These are phyloP conservation scores for Rhipidocladum racemiflorum DNA, from an alignment of 176 grass and related monocot genomes.

Conservation along the genomic window DNA sequence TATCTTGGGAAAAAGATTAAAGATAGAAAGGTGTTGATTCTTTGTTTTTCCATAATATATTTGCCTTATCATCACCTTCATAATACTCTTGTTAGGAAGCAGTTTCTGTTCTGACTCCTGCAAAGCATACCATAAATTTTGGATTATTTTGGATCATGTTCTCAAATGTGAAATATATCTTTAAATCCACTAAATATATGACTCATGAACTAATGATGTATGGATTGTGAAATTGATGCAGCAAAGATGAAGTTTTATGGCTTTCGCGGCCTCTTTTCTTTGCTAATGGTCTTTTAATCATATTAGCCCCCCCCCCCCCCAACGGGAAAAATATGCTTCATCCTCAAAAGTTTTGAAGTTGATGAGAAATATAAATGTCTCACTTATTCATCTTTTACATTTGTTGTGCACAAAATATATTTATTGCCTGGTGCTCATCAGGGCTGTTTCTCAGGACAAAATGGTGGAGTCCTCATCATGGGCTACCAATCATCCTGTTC, in stretches of 20 bases:
- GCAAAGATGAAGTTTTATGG: neutral
- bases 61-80: neutral
- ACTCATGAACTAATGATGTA: neutral
- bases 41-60: neutral
- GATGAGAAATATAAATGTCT: neutral
- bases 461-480: conserved; percentile 45
- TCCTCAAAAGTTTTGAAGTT: neutral
- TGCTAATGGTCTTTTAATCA: neutral
- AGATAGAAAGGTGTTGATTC: conserved; percentile 66
- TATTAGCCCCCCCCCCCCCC: neutral
- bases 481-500: conserved; percentile 47
- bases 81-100: neutral
- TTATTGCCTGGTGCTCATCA: conserved; percentile 26
- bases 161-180: conserved; percentile 9
- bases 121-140: neutral
- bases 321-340: neutral
- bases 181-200: neutral
- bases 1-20: conserved; percentile 66
- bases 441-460: conserved; percentile 57
- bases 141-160: conserved; percentile 15
- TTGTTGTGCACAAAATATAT: neutral
- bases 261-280: neutral
- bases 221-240: conserved; percentile 8
- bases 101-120: neutral
- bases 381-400: neutral